A percentile compares a stretch with the other conserved stretches of the same genome.
Evolutionary conservation across 2,329 filamentous ascomycete genomes (phyloP).

Genomic region (Cladophialophora exuberans): DNA sequence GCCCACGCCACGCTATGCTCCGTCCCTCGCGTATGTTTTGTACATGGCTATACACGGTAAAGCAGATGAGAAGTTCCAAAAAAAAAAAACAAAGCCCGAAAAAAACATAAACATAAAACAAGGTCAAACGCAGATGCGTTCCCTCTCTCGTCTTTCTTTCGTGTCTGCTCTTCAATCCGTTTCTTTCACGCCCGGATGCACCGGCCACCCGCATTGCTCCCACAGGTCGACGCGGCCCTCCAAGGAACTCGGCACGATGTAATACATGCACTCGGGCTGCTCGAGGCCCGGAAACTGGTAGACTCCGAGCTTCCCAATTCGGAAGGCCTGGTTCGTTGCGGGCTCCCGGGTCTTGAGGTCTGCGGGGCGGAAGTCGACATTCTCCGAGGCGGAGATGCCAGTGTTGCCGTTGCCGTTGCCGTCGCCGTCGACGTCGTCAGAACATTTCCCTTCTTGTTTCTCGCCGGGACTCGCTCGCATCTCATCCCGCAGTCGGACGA

Average conservation of each 20-base stretch:
- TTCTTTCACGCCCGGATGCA: no score
- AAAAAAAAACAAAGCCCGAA: no score
- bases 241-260: conserved; percentile 28
- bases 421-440: background rate
- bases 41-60: no score
- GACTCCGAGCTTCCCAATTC: conserved; percentile 25
- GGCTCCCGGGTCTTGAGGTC: conserved; percentile 15
- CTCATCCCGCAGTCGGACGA: conserved; percentile 23
- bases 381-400: background rate
- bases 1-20: no score
- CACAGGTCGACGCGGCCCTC: conserved; percentile 28
- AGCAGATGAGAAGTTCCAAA: no score
- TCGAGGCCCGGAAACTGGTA: conserved; percentile 29
- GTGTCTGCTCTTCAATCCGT: no score
- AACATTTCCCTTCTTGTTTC: background rate
- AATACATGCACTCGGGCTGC: conserved; percentile 27
- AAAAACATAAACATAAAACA: background rate
- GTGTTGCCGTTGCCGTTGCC: background rate
- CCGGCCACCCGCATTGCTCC: background rate
- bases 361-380: background rate
- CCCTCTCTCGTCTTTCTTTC: background rate
- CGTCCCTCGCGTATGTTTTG: no score
- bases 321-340: conserved; percentile 24
- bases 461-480: conserved; percentile 5
- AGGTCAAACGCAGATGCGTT: background rate